Base-by-base conservation (phyloP, 352 stramenopile genomes). In the Phytopythium boreale region DNA sequence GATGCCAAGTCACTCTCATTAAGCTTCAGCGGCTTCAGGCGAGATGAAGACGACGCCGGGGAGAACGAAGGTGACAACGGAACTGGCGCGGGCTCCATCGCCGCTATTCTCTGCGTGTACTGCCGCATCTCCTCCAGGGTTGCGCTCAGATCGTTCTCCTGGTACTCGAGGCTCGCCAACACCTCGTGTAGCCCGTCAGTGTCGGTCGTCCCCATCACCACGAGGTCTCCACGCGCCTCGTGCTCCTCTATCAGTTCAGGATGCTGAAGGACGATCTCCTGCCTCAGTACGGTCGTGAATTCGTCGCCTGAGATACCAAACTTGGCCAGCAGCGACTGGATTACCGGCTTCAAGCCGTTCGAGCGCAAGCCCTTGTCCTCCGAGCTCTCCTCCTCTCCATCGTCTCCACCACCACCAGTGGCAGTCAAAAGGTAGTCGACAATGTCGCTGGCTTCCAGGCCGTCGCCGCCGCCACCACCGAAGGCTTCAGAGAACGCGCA, bases 231-330 rank as follows among this genome's bases (percentile, higher is more conserved):
- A 12, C 29, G 53, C 0, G 22, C 7, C 6, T 63, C 34, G 14
- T 56, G 58, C 20, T 75, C 36, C 0, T 41, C 51, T 0, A 75
- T 4, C 19, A 71, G 53, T 29, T 69, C 31, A 2, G 64, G 68
- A 14, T 71, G 50, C 39, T 60, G 52, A 17, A 71, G 47, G 0
- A 39, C 52, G 17, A 75, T 69, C 46, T 71, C 61, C 46, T 71
- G 56, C n/a, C 57, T 41, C 31, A 71, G 26, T 5, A 63, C 44
- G 9, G 39, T 52, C 55, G 67, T 63, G 22, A 75, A 69, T 57
- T 68, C 57, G 47, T 60, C 41, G 2, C 26, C 3, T 7, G 22
- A 24, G 27, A 66, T 66, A 15, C 27, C 41, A 6, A 43, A 44
- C 51, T 66, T 59, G 19, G 22, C 61, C 37, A 66, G 51, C 41